phyloP scores from a whole-genome alignment of 352 stramenopile species.

The Aphanomyces euteiches region DNA sequence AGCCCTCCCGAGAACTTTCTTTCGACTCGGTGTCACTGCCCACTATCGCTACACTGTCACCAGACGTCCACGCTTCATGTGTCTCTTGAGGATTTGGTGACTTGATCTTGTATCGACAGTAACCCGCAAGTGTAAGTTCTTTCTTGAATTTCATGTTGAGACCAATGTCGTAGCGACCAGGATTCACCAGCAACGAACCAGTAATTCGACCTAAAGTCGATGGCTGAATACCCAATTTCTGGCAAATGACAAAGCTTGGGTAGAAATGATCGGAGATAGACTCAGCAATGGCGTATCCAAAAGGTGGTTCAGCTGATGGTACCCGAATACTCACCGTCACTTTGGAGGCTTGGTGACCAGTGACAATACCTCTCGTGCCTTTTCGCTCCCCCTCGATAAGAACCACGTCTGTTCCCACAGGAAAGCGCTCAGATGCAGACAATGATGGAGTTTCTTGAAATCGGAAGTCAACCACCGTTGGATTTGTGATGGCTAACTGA shows the following conservation, averaged over 20 bases:
- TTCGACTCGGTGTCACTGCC: constrained; percentile 62
- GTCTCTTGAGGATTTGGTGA: constrained; percentile 31
- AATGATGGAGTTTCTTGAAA: constrained; percentile 88
- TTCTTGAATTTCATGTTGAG: constrained; percentile 79
- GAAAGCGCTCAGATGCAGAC: constrained; percentile 88
- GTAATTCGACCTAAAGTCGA: constrained; percentile 91
- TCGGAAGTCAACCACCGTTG: constrained; percentile 90
- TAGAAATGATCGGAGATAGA: constrained; percentile 89
- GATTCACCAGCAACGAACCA: constrained; percentile 92
- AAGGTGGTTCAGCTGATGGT: constrained; percentile 94
- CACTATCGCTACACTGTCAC: constrained; percentile 91
- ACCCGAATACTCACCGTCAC: constrained; percentile 89
- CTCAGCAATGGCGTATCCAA: constrained; percentile 92
- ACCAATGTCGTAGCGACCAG: constrained; percentile 87
- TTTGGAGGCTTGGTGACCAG: constrained; percentile 50
- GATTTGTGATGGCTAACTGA: constrained; percentile 92
- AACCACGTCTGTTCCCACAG: constrained; percentile 78
- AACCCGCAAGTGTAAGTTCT: constrained; percentile 88
- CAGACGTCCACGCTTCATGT: constrained; percentile 78
- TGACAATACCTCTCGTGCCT: constrained; percentile 88
- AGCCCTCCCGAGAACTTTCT: constrained; percentile 40
- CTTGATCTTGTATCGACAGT: constrained; percentile 73
- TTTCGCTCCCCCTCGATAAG: constrained; percentile 82
- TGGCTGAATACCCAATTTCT: constrained; percentile 90
- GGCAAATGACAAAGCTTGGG: constrained; percentile 67